Evolutionary conservation across 108 stramenopile species (phyloP).

Genomic region (Skeletonema grethae): DNA sequence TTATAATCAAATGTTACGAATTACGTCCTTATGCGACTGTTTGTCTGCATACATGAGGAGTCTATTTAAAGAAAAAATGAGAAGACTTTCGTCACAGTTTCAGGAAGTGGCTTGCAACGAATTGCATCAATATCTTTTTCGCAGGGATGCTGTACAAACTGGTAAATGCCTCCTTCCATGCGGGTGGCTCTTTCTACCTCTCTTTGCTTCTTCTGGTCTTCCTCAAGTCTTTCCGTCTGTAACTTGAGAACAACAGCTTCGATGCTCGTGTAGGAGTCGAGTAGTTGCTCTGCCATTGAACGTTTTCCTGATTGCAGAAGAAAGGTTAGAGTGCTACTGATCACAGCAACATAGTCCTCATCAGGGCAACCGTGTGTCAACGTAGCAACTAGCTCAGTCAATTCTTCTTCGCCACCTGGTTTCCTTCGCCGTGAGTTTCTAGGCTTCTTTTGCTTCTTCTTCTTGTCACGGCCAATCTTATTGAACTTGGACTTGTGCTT

Average conservation of each 20-base stretch:
- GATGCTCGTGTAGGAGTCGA: constrained; percentile 53
- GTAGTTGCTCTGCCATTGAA: constrained; percentile 47
- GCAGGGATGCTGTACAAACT: constrained; percentile 49
- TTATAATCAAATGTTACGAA: constrained; percentile 9
- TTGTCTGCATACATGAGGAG: not conserved
- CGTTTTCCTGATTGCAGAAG: constrained; percentile 53
- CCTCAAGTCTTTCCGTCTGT: constrained; percentile 33
- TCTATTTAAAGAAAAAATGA: constrained; percentile 22
- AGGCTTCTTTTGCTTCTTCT: constrained; percentile 76
- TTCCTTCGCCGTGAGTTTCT: constrained; percentile 54
- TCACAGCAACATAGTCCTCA: constrained; percentile 44
- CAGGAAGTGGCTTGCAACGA: constrained; percentile 42
- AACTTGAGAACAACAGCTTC: constrained; percentile 32
- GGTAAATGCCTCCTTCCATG: constrained; percentile 25
- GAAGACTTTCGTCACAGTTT: constrained; percentile 21
- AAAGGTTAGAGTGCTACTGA: constrained; percentile 74
- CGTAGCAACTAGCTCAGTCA: constrained; percentile 56
- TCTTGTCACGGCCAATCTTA: constrained; percentile 56
- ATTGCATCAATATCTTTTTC: constrained; percentile 66
- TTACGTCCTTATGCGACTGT: not conserved
- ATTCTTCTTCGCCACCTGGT: constrained; percentile 85
- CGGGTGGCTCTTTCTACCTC: constrained; percentile 37
- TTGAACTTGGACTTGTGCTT: constrained; percentile 90
- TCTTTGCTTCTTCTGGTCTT: constrained; percentile 39
- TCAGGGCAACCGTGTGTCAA: constrained; percentile 59